Conservation (phyloP, 768 basidiomycete species). For the Termitomyces sp. region DNA sequence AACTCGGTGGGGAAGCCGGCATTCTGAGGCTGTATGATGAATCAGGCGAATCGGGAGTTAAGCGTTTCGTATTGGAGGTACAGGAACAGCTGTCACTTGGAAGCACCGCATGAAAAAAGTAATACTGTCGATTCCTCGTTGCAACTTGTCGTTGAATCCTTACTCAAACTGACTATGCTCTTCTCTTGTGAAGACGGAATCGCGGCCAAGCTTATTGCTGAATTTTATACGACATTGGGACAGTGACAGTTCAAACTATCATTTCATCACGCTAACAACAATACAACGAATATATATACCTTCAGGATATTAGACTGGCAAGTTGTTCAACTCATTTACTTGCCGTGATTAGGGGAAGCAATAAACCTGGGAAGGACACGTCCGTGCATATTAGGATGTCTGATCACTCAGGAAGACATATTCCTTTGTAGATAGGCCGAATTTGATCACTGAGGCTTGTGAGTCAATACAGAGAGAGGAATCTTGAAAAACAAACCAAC, state of each 20-base stretch:
- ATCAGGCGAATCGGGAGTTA: background rate
- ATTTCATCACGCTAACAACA: background rate
- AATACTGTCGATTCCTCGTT: background rate
- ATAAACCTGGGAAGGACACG: background rate
- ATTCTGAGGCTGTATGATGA: constrained; percentile 30
- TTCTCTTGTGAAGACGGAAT: background rate
- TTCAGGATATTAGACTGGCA: background rate
- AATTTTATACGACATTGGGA: too few species aligned
- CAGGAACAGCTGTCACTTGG: background rate
- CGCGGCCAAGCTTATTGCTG: background rate
- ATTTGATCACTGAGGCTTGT: constrained; percentile 63
- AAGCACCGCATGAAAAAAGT: background rate
- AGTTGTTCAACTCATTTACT: background rate
- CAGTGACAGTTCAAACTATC: too few species aligned
- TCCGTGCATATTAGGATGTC: constrained; percentile 28
- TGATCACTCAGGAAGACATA: constrained; percentile 86
- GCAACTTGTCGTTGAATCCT: background rate
- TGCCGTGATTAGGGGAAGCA: background rate
- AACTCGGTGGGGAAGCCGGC: constrained; percentile 41
- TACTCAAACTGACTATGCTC: background rate
- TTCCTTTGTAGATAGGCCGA: constrained; percentile 74
- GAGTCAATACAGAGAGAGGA: background rate
- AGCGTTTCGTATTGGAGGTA: background rate
- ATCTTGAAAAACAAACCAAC: constrained; percentile 31
- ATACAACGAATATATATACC: background rate